These are phyloP conservation scores for Calonectria honghensis DNA, from an alignment of 2,329 filamentous ascomycete genomes.

Conservation along the genomic window DNA sequence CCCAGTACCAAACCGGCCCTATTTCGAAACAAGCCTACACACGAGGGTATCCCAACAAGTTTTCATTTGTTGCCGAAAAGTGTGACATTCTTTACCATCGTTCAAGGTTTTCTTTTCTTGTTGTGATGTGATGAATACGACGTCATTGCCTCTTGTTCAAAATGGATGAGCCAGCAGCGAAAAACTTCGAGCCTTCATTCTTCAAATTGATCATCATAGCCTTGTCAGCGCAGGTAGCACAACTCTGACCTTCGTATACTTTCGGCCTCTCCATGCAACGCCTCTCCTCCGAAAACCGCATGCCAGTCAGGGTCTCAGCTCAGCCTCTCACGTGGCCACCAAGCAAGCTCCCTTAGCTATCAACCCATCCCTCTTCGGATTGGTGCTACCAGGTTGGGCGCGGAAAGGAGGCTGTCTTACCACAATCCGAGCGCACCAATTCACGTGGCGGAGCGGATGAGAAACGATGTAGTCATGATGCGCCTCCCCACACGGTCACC, in stretches of 20 bases:
- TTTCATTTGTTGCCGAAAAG: not conserved
- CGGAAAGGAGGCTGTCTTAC: not conserved
- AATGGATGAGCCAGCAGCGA: not conserved
- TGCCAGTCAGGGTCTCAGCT: slow-evolving; percentile 8
- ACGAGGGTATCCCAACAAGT: not conserved
- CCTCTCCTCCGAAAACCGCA: slow-evolving; percentile 5
- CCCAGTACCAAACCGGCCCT: not conserved
- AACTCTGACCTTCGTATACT: not conserved
- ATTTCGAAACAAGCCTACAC: not conserved
- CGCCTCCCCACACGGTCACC: not conserved
- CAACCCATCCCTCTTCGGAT: not conserved
- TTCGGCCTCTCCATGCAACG: slow-evolving; percentile 8
- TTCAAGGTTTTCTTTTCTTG: not conserved
- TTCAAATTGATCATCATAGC: not conserved
- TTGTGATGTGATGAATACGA: not conserved
- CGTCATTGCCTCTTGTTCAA: not conserved
- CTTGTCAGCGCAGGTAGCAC: not conserved
- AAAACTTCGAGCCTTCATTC: not conserved
- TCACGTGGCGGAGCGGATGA: slow-evolving; percentile 3
- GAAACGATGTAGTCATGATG: slow-evolving; percentile 3
- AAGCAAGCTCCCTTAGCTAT: not conserved
- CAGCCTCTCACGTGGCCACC: slow-evolving; percentile 6
- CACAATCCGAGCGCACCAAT: not conserved
- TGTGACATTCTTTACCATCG: not conserved
- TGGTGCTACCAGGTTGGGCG: not conserved